Base-by-base conservation (phyloP, 1,284 basidiomycete species). In the Amylostereum chailletii region DNA sequence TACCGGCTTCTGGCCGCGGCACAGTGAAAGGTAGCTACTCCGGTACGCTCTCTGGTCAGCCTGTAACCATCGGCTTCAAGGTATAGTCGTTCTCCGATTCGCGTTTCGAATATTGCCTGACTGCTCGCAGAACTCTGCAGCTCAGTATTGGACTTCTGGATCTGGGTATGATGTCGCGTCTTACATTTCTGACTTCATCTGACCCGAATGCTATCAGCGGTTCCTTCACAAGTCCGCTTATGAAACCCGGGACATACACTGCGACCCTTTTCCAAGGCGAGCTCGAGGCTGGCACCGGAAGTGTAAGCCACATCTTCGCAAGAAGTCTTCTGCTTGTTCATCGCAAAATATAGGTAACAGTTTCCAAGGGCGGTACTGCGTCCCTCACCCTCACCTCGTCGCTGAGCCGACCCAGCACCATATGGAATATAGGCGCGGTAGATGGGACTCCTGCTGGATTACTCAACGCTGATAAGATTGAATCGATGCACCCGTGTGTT, bases 371-470 rank as follows among this genome's bases (percentile, higher is more conserved):
- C 19, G 54, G 57, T 26, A 71, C 71, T 2, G 57, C 67, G 7
- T 60, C 62, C 3, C 52, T 71, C 27, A 66, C 60, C 2, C 53
- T 74, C 46, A 54, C 57, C 5, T 61, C 66, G 2, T 57, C 54
- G 29, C 53, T 71, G 27, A 67, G 57, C 50, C 52, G 55, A 11
- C 71, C 71, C 3, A 56, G 60, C 33, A 60, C 62, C 0, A 71
- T 74, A 40, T 75, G 74, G 72, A 65, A 65, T 38, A 73, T 75
- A 48, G 71, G 72, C 64, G 69, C 68, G 32, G 67, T 70, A 29
- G 73, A 75, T 54, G 72, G 72, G 37, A 71, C 68, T 9, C 72
- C 73, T 5, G 57, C 63, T 29, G 74, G 62, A 60, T 71, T 75
- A 61, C 61, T 73, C 37, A 74, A 75, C 53, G 71, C 72, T 5